A percentile compares a stretch with the other conserved stretches of the same genome.
Evolutionary conservation across 2,329 filamentous ascomycete species (phyloP).

Genomic region (Zalaria obscura): DNA sequence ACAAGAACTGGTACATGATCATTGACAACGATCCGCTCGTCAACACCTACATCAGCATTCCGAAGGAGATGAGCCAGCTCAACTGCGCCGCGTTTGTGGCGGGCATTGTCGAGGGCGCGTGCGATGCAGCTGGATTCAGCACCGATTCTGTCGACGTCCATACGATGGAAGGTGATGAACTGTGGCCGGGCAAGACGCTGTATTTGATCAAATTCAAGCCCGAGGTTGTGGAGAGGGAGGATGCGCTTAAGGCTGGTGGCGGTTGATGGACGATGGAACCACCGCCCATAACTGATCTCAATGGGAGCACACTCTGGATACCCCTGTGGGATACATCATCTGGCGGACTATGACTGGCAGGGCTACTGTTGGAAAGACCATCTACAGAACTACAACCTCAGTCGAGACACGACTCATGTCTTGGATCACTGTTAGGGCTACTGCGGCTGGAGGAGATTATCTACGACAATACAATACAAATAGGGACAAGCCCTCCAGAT

Average conservation of each 20-base stretch:
- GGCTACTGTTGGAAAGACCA: no score
- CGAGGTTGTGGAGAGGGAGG: constrained; percentile 87
- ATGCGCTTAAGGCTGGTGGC: constrained; percentile 23
- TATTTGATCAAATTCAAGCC: constrained; percentile 86
- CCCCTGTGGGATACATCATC: no score
- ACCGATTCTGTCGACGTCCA: constrained; percentile 78
- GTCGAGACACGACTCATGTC: no score
- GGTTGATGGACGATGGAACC: constrained; percentile 9
- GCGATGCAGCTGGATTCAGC: constrained; percentile 81
- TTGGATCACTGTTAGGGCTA: no score
- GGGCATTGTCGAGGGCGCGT: constrained; percentile 88
- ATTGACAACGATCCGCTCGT: constrained; percentile 95
- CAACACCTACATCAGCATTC: constrained; percentile 85
- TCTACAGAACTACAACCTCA: no score
- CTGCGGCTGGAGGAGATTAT: no score
- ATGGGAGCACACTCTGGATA: no score
- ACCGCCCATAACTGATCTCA: no score
- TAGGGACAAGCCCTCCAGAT: no score
- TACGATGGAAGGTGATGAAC: constrained; percentile 44
- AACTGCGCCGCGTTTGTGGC: constrained; percentile 95
- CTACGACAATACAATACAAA: no score
- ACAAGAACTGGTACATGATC: constrained; percentile 96
- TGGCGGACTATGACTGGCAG: no score
- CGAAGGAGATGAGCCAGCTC: constrained; percentile 88
- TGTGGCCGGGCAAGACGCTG: constrained; percentile 95